Conservation (phyloP, 2,329 filamentous ascomycete species). For the Beauveria asiatica region DNA sequence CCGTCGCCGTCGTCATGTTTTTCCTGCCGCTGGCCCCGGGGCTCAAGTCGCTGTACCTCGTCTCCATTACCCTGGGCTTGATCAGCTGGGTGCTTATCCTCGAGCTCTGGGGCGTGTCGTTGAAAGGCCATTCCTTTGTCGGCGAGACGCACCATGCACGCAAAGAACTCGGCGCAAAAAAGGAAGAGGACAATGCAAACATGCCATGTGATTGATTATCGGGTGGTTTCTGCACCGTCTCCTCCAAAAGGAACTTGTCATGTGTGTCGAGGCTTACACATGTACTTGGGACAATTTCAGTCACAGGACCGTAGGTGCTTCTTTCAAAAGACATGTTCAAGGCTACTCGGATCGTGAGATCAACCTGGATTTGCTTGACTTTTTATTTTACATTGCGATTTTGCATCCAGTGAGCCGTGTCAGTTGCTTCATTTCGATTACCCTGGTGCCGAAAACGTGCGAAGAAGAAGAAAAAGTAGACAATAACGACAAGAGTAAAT, state of each 20-base stretch:
- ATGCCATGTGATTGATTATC: not conserved
- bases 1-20: constrained; percentile 43
- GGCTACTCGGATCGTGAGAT: no score
- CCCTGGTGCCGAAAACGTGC: constrained; percentile 8
- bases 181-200: not conserved
- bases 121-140: constrained; percentile 32
- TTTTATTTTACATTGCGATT: not conserved
- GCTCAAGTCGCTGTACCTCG: constrained; percentile 37
- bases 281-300: no score
- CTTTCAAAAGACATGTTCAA: no score
- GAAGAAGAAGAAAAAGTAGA: not conserved
- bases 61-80: constrained; percentile 36
- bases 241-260: not conserved
- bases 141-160: not conserved
- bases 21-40: constrained; percentile 42
- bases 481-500: not conserved
- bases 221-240: no score
- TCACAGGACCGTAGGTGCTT: no score
- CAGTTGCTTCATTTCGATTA: constrained; percentile 4
- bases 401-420: not conserved
- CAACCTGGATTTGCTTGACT: no score
- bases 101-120: constrained; percentile 42
- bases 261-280: no score
- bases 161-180: not conserved
- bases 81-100: constrained; percentile 37